Base-by-base conservation (phyloP, 1,284 basidiomycete species). In the Puccinia coronata region DNA sequence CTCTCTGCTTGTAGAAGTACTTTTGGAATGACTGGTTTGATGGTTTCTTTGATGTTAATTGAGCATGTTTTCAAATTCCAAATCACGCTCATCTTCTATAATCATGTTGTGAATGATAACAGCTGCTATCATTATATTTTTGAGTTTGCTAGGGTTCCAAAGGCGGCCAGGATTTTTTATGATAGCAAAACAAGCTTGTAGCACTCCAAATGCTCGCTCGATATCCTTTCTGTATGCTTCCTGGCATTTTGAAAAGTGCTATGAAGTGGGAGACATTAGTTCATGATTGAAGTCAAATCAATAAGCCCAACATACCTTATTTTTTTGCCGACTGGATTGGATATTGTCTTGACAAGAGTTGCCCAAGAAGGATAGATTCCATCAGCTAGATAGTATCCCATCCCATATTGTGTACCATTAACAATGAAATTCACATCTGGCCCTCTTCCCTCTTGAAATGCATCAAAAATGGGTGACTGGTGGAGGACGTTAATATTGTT, bases 301-400 rank as follows among this genome's bases (percentile, higher is more conserved):
- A 72, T 3, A 49, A 12, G 49, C 41, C 28, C 55, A 25, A 23
- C 55, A 23, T 16, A 57, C 12, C 34, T 61, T 57, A 75, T 25
- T 59, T 34, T 53, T 53, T n/a, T n/a, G n/a, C n/a, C n/a, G n/a
- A n/a, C n/a, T n/a, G n/a, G n/a, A n/a, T n/a, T n/a, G n/a, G n/a
- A n/a, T n/a, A n/a, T n/a, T n/a, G n/a, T n/a, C n/a, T n/a, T n/a
- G n/a, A n/a, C n/a, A n/a, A n/a, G n/a, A n/a, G n/a, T n/a, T n/a
- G n/a, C n/a, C n/a, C n/a, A n/a, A n/a, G n/a, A n/a, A n/a, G n/a
- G n/a, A n/a, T n/a, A n/a, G n/a, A n/a, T n/a, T n/a, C n/a, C n/a
- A n/a, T n/a, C n/a, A n/a, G n/a, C n/a, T n/a, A n/a, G 70, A 36
- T 72, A 72, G 20, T 72, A 72, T 8, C 41, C 43, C 6, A 72